These are phyloP conservation scores for Plasmodium fragile DNA, from an alignment of 169 alveolate genomes.

Conservation along the genomic window DNA sequence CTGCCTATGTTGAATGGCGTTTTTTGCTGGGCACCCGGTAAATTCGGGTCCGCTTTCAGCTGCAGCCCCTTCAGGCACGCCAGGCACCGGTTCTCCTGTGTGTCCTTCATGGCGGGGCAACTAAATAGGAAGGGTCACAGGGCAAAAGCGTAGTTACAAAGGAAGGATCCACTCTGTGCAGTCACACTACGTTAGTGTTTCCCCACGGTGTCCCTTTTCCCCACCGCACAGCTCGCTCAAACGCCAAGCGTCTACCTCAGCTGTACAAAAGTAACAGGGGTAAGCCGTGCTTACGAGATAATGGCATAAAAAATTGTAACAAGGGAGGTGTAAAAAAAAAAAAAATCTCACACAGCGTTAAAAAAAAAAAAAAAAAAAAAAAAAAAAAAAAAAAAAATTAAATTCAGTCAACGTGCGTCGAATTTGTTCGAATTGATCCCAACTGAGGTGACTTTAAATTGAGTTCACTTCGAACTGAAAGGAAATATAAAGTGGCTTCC, in stretches of 20 bases:
- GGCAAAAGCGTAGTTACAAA: background rate
- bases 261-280: background rate
- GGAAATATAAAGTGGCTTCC: background rate
- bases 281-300: background rate
- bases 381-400: background rate
- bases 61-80: slow-evolving; percentile 21
- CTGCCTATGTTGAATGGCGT: slow-evolving; percentile 66
- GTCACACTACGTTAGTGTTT: background rate
- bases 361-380: background rate
- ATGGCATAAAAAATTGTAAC: background rate
- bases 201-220: background rate
- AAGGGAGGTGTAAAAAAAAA: background rate
- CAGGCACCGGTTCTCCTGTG: background rate
- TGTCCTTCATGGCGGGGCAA: background rate
- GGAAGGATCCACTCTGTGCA: background rate
- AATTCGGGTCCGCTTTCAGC: slow-evolving; percentile 32
- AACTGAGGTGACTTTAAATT: background rate
- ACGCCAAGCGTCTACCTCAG: background rate
- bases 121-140: background rate
- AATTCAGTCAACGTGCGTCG: background rate
- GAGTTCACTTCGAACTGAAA: background rate
- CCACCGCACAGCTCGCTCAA: background rate
- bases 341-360: background rate
- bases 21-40: slow-evolving; percentile 70
- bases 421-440: background rate